Evolutionary conservation across 306 rosid species (phyloP).

Genomic region (Castanea crenata): DNA sequence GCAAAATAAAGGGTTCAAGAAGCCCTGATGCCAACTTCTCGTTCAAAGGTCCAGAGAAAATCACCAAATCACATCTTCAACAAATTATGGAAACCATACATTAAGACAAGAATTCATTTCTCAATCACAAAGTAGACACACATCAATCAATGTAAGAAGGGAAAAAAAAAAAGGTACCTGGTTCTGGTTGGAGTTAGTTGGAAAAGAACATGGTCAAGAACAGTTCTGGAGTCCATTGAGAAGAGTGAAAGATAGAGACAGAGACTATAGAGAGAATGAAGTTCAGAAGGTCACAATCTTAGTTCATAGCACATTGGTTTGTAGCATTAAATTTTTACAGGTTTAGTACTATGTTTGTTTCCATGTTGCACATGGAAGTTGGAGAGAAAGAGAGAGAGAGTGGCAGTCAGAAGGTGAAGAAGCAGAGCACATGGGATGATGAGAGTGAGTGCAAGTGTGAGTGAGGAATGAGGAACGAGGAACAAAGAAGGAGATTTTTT

Average conservation of each 20-base stretch:
- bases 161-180: slow-evolving; percentile 44
- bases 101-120: slow-evolving; percentile 9
- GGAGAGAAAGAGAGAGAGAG: slow-evolving; percentile 27
- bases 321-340: slow-evolving; percentile 14
- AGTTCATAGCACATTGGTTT: slow-evolving; percentile 3
- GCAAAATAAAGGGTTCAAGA: slow-evolving; percentile 79
- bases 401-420: slow-evolving; percentile 32
- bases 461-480: slow-evolving; percentile 4
- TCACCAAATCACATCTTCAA: slow-evolving; percentile 76
- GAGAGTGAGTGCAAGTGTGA: slow-evolving; percentile 5
- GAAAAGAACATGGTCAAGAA: slow-evolving; percentile 85
- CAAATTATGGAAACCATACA: slow-evolving; percentile 11
- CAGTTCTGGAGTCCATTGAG: slow-evolving; percentile 77
- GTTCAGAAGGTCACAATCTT: slow-evolving; percentile 30
- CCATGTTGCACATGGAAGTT: slow-evolving; percentile 35
- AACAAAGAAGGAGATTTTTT: slow-evolving; percentile 17
- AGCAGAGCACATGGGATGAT: slow-evolving; percentile 54
- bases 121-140: slow-evolving; percentile 10
- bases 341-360: slow-evolving; percentile 6
- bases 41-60: slow-evolving; percentile 54
- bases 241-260: not conserved
- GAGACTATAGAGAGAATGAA: slow-evolving; percentile 9
- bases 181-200: slow-evolving; percentile 99
- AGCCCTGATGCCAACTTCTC: slow-evolving; percentile 93
- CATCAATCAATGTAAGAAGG: not conserved